Base-by-base conservation (phyloP, 2,329 filamentous ascomycete genomes). In the Tolypocladium guangdongense region DNA sequence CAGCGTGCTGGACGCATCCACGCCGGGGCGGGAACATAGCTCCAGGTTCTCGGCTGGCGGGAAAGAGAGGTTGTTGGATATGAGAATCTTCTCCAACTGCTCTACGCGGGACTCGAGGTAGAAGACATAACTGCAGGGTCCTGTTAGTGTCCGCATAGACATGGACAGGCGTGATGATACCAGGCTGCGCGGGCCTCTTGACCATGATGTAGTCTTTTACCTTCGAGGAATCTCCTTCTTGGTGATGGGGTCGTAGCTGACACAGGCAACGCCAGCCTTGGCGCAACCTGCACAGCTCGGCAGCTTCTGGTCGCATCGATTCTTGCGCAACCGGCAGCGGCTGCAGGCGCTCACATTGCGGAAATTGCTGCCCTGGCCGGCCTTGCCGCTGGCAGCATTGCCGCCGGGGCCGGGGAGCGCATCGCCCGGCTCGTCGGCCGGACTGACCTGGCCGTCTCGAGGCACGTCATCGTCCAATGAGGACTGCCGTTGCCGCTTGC, bases 321-420 rank as follows among this genome's bases (percentile, higher is more conserved):
- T 97, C 76, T 97, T 97, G 64, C 92, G 82, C 67, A 95, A 74
- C 47, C 92, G 82, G 70, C 92, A 97, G 41, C 90, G 83, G 73
- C 96, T 96, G 72, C 92, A 97, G 54, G 92, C 92, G 68, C 88
- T 95, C 59, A 97, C 92, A 68, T 91, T 92, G 62, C 88, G 84
- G 64, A 92, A 92, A 59, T 77, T 84, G 67, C 77, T 83, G 66
- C 80, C 82, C 67, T 83, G 79, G 11, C 77, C 77, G 16, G 73
- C 68, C 62, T 80, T 82, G 50, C 65, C 64, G 50, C 16, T 14
- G 27, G 49, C 14, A 14, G 10, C 33, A 20, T n/a, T 30, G 11
- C 37, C 48, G 10, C 14, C 46, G 22, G 36, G 46, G 10, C 38
- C 30, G 12, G n/a, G 38, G 52, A 27, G 49, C 11, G 24, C 51